These are phyloP conservation scores for Nelumbo lutea DNA, from an alignment of 164 flowering plant species.

Conservation along the genomic window DNA sequence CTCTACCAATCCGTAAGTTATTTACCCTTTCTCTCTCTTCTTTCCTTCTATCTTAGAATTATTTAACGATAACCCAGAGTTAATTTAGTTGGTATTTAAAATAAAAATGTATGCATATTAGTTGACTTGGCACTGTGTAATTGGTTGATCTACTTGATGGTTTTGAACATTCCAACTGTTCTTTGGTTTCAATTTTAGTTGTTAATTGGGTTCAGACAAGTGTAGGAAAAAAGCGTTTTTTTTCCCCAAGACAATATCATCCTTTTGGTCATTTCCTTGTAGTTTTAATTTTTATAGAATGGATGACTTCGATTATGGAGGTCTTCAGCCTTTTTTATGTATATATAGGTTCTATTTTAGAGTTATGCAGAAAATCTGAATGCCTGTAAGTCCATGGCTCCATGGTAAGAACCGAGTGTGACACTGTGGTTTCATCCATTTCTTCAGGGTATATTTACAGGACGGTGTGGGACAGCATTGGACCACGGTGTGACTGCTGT, in stretches of 20 bases:
- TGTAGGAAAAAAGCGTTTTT: too few species aligned
- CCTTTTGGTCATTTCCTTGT: neutral
- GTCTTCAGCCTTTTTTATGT: too few species aligned
- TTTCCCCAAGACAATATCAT: too few species aligned
- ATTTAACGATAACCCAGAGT: too few species aligned
- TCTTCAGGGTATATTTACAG: conserved; percentile 76
- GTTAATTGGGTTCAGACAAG: too few species aligned
- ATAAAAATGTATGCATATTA: neutral
- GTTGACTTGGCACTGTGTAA: neutral
- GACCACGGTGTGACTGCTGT: conserved; percentile 93
- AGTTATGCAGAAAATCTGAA: neutral
- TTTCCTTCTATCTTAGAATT: neutral
- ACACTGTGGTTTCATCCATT: too few species aligned
- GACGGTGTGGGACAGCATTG: conserved; percentile 65
- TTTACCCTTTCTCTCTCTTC: neutral
- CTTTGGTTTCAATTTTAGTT: neutral
- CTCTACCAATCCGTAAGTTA: conserved; percentile 33
- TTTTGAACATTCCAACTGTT: neutral
- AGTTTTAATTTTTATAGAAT: too few species aligned
- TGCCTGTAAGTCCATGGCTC: neutral
- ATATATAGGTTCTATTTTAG: too few species aligned
- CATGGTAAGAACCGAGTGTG: too few species aligned
- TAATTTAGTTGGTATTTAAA: neutral
- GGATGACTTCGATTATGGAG: too few species aligned
- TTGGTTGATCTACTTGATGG: neutral